Evolutionary conservation across 495 filamentous ascomycete genomes (phyloP).

Genomic region (Staphylotrichum tortipilum): DNA sequence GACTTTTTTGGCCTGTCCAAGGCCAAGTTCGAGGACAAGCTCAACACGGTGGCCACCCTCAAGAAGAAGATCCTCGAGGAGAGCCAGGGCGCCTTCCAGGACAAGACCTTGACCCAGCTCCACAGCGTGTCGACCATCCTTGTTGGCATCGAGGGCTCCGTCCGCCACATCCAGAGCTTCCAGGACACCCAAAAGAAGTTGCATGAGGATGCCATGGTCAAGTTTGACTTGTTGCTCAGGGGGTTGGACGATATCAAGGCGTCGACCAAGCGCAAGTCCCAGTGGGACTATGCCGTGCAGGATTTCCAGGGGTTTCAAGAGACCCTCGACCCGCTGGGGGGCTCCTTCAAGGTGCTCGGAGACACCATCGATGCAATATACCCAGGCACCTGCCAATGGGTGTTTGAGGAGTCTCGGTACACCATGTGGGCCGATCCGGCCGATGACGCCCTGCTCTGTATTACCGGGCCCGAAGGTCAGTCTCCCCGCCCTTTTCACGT

Average conservation of each 20-base stretch:
- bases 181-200: constrained; percentile 12
- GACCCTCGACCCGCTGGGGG: constrained; percentile 4
- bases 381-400: constrained; percentile 16
- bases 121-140: constrained; percentile 12
- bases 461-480: constrained; percentile 18
- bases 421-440: constrained; percentile 2
- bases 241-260: constrained; percentile 17
- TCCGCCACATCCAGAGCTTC: constrained; percentile 14
- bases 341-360: not conserved
- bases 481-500: not conserved
- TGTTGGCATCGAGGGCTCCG: constrained; percentile 8
- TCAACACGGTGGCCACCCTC: constrained; percentile 9
- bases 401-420: constrained; percentile 9
- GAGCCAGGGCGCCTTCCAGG: constrained; percentile 22
- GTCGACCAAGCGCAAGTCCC: constrained; percentile 16
- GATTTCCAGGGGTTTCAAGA: constrained; percentile 13
- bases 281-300: constrained; percentile 21
- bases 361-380: constrained; percentile 12
- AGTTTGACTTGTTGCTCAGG: constrained; percentile 10
- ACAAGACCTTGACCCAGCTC: constrained; percentile 18
- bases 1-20: constrained; percentile 22
- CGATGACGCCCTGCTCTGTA: constrained; percentile 5
- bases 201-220: constrained; percentile 11
- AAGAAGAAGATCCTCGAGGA: constrained; percentile 24
- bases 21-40: constrained; percentile 19